phyloP scores from a whole-genome alignment of 345 rosid genomes.

The Erysimum cheiranthoides region DNA sequence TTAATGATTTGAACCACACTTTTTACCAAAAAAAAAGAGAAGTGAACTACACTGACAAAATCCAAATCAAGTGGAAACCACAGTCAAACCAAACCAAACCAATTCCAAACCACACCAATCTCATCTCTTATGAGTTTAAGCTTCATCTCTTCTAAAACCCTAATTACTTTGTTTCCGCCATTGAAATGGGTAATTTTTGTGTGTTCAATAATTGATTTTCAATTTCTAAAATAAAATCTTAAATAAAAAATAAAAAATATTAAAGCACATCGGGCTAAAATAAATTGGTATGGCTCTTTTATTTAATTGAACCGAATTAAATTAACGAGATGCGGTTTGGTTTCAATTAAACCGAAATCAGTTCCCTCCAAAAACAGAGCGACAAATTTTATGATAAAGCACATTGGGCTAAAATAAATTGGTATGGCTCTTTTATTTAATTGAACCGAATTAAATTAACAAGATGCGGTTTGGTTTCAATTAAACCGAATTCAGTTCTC shows the following conservation, averaged over 20 bases:
- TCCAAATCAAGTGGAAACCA: too few species aligned
- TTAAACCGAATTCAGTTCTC: not conserved
- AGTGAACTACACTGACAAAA: too few species aligned
- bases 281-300: not conserved
- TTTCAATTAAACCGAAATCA: not conserved
- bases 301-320: not conserved
- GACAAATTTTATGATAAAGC: too few species aligned
- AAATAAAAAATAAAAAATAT: not conserved
- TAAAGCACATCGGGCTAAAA: not conserved
- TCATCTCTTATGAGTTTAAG: too few species aligned
- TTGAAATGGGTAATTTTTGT: not conserved
- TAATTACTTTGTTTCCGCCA: too few species aligned
- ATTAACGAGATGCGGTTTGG: not conserved
- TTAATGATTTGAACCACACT: too few species aligned
- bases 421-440: not conserved
- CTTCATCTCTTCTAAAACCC: too few species aligned
- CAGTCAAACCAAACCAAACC: too few species aligned
- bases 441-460: not conserved
- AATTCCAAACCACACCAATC: too few species aligned
- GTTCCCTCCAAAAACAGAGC: too few species aligned
- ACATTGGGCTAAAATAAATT: not conserved
- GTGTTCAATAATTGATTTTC: conserved; percentile 19
- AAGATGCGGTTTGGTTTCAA: not conserved
- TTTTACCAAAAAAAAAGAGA: too few species aligned
- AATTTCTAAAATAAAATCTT: not conserved